phyloP scores from a whole-genome alignment of 371 early-diverging fungal species.

The Zychaea mexicana region DNA sequence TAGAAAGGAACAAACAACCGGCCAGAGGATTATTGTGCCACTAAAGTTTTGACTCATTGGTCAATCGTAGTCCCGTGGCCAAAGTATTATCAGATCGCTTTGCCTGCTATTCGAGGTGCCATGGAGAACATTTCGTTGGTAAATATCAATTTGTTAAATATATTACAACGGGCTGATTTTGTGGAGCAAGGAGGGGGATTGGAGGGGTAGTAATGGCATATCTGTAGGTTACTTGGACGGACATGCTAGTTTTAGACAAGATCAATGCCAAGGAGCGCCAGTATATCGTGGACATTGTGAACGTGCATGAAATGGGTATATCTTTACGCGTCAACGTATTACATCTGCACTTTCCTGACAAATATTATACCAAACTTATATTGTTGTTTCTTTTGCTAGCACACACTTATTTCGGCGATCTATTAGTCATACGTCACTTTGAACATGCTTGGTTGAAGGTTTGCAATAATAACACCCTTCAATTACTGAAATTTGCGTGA shows the following conservation, averaged over 20 bases:
- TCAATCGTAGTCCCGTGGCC: slow-evolving; percentile 67
- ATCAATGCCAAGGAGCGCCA: slow-evolving; percentile 25
- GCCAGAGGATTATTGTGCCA: too few species aligned
- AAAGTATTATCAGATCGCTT: slow-evolving; percentile 57
- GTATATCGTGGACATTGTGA: slow-evolving; percentile 28
- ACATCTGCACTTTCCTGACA: neutral
- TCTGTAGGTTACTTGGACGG: slow-evolving; percentile 32
- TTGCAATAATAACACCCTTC: neutral
- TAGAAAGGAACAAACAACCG: too few species aligned
- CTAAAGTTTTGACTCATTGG: too few species aligned
- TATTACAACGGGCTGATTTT: too few species aligned
- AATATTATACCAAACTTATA: neutral
- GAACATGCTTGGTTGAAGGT: slow-evolving; percentile 69
- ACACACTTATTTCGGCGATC: slow-evolving; percentile 65
- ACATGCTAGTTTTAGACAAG: slow-evolving; percentile 37
- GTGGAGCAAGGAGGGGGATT: neutral
- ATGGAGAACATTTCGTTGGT: slow-evolving; percentile 66
- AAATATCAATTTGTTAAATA: neutral
- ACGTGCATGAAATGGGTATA: slow-evolving; percentile 64
- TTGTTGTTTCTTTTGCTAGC: slow-evolving; percentile 17
- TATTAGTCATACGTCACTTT: slow-evolving; percentile 60
- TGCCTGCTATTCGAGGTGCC: slow-evolving; percentile 47
- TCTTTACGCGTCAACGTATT: neutral
- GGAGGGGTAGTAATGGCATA: neutral
- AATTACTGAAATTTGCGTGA: too few species aligned